Evolutionary conservation across 257 asterid species (phyloP).

Genomic region (Gentiana macrophylla): DNA sequence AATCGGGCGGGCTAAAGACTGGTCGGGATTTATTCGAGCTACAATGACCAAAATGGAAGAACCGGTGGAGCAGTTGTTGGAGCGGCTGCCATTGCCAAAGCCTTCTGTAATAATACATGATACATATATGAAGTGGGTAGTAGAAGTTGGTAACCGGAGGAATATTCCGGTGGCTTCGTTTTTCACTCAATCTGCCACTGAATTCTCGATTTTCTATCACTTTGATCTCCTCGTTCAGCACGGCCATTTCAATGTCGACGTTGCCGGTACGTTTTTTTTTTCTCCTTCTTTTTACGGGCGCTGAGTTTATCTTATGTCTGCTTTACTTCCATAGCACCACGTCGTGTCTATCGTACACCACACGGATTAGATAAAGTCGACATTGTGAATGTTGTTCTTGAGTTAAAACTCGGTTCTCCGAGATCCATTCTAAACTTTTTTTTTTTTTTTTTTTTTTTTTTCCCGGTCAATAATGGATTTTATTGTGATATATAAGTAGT

Average conservation of each 20-base stretch:
- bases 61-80: slow-evolving; percentile 12
- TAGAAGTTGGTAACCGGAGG: slow-evolving; percentile 23
- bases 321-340: background rate
- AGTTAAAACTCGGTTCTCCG: no score
- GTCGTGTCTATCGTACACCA: background rate
- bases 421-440: no score
- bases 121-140: slow-evolving; percentile 24
- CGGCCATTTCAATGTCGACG: slow-evolving; percentile 16
- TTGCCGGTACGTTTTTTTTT: slow-evolving; percentile 1
- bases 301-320: no score
- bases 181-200: slow-evolving; percentile 44
- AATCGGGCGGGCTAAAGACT: slow-evolving; percentile 35
- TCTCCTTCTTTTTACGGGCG: no score
- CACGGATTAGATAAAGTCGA: no score
- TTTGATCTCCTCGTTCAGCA: slow-evolving; percentile 29
- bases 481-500: no score
- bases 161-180: slow-evolving; percentile 40
- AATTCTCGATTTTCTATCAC: slow-evolving; percentile 26
- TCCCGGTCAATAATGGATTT: no score
- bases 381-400: no score
- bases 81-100: slow-evolving; percentile 16
- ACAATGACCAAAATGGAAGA: slow-evolving; percentile 25
- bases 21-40: slow-evolving; percentile 21
- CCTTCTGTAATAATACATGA: slow-evolving; percentile 26
- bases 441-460: no score